These are phyloP conservation scores for Stachybotrys chlorohalonatus DNA, from an alignment of 2,329 filamentous ascomycete species.

Conservation along the genomic window DNA sequence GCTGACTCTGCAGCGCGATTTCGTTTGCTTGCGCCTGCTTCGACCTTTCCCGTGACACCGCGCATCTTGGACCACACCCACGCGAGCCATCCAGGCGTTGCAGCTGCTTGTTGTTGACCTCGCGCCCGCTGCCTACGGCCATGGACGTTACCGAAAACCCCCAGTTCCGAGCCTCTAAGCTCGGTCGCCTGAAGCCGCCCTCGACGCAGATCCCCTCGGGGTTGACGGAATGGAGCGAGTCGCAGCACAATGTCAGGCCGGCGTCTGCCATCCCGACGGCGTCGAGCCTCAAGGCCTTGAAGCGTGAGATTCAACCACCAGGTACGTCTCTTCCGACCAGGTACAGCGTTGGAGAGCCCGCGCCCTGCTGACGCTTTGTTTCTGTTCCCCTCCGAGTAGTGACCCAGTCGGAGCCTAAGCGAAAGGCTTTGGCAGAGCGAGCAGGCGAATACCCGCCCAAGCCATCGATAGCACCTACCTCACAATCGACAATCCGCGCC, in stretches of 20 bases:
- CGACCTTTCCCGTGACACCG: neutral
- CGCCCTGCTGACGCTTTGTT: neutral
- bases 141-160: slow-evolving; percentile 3
- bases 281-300: slow-evolving; percentile 28
- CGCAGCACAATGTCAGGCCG: slow-evolving; percentile 48
- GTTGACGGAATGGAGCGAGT: slow-evolving; percentile 48
- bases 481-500: slow-evolving; percentile 28
- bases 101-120: neutral
- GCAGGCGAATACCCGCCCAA: slow-evolving; percentile 40
- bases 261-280: slow-evolving; percentile 32
- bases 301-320: slow-evolving; percentile 40
- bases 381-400: slow-evolving; percentile 23
- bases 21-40: neutral
- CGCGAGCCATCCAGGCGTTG: neutral
- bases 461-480: slow-evolving; percentile 28
- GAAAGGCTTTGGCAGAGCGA: slow-evolving; percentile 47
- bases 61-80: neutral
- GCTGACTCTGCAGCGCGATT: neutral
- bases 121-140: neutral
- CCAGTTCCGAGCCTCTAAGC: slow-evolving; percentile 15
- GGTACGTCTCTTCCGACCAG: slow-evolving; percentile 20
- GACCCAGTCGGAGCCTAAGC: slow-evolving; percentile 47
- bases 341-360: neutral
- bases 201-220: slow-evolving; percentile 15
- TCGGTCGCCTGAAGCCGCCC: slow-evolving; percentile 18